Conservation (phyloP, 2,329 filamentous ascomycete species). For the Stagonosporopsis cucurbitacearum region DNA sequence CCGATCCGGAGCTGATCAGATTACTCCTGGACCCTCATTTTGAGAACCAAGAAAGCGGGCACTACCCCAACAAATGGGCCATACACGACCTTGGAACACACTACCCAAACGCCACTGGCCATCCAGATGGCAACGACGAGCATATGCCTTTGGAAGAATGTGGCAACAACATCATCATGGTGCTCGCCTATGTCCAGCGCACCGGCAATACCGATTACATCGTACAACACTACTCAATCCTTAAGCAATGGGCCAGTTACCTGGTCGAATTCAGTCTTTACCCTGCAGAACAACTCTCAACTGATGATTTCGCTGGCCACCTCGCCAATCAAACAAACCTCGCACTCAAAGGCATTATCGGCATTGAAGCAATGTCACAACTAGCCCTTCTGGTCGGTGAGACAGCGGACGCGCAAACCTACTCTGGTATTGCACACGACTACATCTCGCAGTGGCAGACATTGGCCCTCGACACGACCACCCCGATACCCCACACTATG, state of each 20-base stretch:
- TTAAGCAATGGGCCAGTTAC: conserved; percentile 80
- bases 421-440: conserved; percentile 65
- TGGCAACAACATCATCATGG: conserved; percentile 84
- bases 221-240: conserved; percentile 70
- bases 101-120: conserved; percentile 78
- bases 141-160: conserved; percentile 79
- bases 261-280: conserved; percentile 75
- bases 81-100: conserved; percentile 77
- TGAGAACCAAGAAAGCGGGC: conserved; percentile 80
- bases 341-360: conserved; percentile 83
- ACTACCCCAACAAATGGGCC: conserved; percentile 82
- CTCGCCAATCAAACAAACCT: conserved; percentile 81
- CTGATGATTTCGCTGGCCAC: conserved; percentile 83
- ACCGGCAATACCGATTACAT: conserved; percentile 63
- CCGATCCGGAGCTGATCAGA: conserved; percentile 78
- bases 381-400: conserved; percentile 69
- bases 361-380: conserved; percentile 77
- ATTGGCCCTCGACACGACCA: conserved; percentile 67
- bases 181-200: conserved; percentile 77
- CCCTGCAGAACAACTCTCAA: conserved; percentile 79
- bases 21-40: conserved; percentile 81
- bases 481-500: conserved; percentile 73
- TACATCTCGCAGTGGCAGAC: conserved; percentile 78
- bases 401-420: conserved; percentile 63
- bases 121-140: conserved; percentile 73